phyloP scores from a whole-genome alignment of 2,329 filamentous ascomycete genomes.

The Fusarium sp. region DNA sequence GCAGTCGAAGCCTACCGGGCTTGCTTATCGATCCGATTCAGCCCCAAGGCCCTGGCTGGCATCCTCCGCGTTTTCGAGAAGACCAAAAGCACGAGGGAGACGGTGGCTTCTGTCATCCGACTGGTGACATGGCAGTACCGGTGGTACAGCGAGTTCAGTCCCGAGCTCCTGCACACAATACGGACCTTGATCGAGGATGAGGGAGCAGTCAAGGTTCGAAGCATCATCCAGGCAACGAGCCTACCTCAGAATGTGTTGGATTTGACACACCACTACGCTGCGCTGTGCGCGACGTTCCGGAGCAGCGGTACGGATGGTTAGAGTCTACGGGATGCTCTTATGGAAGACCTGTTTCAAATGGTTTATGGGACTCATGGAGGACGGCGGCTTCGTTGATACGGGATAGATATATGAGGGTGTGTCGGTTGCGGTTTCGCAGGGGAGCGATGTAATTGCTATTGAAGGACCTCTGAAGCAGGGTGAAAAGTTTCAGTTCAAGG shows the following conservation, averaged over 20 bases:
- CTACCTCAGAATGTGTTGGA: conserved; percentile 94
- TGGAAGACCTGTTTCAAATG: conserved; percentile 13
- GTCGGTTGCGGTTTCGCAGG: conserved; percentile 14
- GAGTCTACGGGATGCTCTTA: not conserved
- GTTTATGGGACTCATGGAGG: not conserved
- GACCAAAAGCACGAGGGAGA: conserved; percentile 84
- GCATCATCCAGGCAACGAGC: conserved; percentile 96
- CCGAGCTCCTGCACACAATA: conserved; percentile 88
- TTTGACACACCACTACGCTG: conserved; percentile 95
- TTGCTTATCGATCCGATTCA: conserved; percentile 90
- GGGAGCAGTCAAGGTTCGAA: conserved; percentile 96
- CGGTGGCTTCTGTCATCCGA: conserved; percentile 87
- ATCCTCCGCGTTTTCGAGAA: conserved; percentile 86
- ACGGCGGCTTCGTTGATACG: conserved; percentile 7
- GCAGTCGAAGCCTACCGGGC: conserved; percentile 93
- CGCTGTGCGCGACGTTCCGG: conserved; percentile 93
- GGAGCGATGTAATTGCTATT: conserved; percentile 38
- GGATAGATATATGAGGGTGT: conserved; percentile 30
- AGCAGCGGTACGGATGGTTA: conserved; percentile 93
- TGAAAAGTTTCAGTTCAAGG: conserved; percentile 27
- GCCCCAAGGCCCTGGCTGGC: conserved; percentile 90
- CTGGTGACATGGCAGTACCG: conserved; percentile 98
- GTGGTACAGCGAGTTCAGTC: conserved; percentile 99
- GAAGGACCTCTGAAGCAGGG: conserved; percentile 19
- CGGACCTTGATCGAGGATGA: conserved; percentile 97